Percentiles rank a stretch among this genome's conserved stretches.
Conservation (phyloP, 176 grass and related monocot species). For the Oryza nivara region DNA sequence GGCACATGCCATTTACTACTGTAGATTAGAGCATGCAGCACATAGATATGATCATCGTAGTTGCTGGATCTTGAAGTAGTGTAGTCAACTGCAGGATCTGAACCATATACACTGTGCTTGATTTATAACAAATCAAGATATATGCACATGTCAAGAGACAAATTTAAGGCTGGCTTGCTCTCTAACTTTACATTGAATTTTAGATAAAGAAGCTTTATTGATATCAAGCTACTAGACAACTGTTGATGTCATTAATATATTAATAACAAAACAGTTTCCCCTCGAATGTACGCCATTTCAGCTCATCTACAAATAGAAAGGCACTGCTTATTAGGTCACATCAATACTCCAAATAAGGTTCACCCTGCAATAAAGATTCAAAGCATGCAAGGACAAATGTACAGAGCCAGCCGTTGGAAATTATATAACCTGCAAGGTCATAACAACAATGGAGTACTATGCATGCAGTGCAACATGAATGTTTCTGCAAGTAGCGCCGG, state of each 20-base stretch:
- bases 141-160: not conserved
- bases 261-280: not conserved
- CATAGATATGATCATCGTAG: not conserved
- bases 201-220: no score
- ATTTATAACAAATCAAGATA: not conserved
- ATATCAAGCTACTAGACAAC: no score
- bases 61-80: not conserved
- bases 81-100: not conserved
- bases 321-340: not conserved
- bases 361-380: not conserved
- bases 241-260: no score
- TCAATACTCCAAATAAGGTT: not conserved
- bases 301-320: not conserved
- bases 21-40: not conserved
- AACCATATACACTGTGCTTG: not conserved
- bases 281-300: not conserved
- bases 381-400: not conserved
- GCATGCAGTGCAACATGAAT: not conserved
- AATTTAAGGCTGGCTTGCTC: not conserved
- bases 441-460: no score
- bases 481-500: not conserved
- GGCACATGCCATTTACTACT: not conserved
- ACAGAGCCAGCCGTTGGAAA: no score
- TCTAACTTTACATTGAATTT: not conserved
- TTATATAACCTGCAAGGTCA: no score